Evolutionary conservation across 805 yeast genomes (phyloP).

Genomic region (Starmera quercuum): DNA sequence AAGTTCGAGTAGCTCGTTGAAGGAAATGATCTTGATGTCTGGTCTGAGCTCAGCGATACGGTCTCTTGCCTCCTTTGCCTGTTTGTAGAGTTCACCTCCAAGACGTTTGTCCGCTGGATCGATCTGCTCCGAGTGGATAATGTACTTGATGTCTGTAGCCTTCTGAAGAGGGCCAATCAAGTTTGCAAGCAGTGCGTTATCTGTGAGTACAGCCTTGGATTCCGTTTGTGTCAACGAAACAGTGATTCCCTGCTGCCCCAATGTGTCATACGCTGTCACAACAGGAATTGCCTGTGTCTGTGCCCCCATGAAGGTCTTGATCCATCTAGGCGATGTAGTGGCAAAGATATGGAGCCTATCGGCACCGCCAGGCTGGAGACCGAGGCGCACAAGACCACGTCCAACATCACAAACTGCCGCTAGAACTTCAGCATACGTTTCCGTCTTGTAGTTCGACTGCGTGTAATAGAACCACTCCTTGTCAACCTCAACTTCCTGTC

Average conservation of each 20-base stretch:
- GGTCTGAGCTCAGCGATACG: conserved; percentile 64
- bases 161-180: conserved; percentile 66
- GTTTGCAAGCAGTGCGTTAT: conserved; percentile 59
- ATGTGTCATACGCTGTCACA: conserved; percentile 94
- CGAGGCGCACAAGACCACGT: conserved; percentile 68
- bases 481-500: conserved; percentile 60
- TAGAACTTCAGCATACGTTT: conserved; percentile 52
- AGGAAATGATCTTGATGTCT: conserved; percentile 59
- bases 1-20: conserved; percentile 53
- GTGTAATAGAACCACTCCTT: conserved; percentile 89
- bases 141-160: conserved; percentile 52
- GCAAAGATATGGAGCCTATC: conserved; percentile 81
- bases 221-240: conserved; percentile 82
- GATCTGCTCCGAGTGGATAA: conserved; percentile 64
- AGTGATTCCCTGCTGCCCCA: conserved; percentile 82
- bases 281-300: conserved; percentile 74
- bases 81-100: conserved; percentile 48
- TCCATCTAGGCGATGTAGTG: conserved; percentile 82
- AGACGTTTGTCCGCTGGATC: conserved; percentile 57
- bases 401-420: conserved; percentile 47
- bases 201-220: conserved; percentile 75
- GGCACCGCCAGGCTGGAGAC: conserved; percentile 52
- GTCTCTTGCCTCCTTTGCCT: conserved; percentile 50
- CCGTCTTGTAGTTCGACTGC: conserved; percentile 60
- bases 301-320: conserved; percentile 77